Conservation (phyloP, 2,329 filamentous ascomycete species). For the Aspergillus nomiae region DNA sequence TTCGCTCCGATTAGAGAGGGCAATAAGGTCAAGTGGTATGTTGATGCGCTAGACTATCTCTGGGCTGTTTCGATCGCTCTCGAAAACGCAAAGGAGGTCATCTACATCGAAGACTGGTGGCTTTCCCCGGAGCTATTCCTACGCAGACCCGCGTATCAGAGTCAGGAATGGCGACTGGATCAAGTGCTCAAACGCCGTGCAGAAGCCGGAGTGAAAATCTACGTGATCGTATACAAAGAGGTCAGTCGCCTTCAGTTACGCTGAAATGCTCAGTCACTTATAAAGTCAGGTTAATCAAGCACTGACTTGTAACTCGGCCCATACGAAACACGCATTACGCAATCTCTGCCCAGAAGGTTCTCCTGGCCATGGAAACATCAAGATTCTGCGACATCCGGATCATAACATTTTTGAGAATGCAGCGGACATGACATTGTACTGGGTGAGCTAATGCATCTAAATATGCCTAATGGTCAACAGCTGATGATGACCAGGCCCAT, state of each 20-base stretch:
- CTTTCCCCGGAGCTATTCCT: conserved; percentile 85
- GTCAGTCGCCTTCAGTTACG: conserved; percentile 31
- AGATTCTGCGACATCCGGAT: conserved; percentile 86
- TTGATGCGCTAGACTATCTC: conserved; percentile 93
- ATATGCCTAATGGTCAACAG: background rate
- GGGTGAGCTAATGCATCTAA: conserved; percentile 47
- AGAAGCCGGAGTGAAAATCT: conserved; percentile 92
- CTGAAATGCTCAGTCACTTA: conserved; percentile 9
- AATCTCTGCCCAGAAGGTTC: conserved; percentile 78
- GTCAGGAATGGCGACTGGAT: conserved; percentile 86
- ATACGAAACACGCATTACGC: conserved; percentile 85
- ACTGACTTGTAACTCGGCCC: conserved; percentile 86
- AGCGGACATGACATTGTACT: conserved; percentile 95
- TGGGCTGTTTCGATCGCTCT: conserved; percentile 89
- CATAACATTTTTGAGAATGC: conserved; percentile 94
- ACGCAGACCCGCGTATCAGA: conserved; percentile 76
- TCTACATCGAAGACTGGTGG: conserved; percentile 99
- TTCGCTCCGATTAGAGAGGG: conserved; percentile 85
- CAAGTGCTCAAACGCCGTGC: conserved; percentile 83
- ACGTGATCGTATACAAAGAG: conserved; percentile 89
- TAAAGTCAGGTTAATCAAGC: conserved; percentile 62
- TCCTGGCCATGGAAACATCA: conserved; percentile 85
- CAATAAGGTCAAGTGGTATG: conserved; percentile 94
- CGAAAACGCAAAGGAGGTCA: conserved; percentile 86
- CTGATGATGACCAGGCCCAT: conserved; percentile 61